Evolutionary conservation across 164 flowering plant species (phyloP), one percentile per base, ranked within the genome.

Genomic region (Chimonanthus praecox): DNA sequence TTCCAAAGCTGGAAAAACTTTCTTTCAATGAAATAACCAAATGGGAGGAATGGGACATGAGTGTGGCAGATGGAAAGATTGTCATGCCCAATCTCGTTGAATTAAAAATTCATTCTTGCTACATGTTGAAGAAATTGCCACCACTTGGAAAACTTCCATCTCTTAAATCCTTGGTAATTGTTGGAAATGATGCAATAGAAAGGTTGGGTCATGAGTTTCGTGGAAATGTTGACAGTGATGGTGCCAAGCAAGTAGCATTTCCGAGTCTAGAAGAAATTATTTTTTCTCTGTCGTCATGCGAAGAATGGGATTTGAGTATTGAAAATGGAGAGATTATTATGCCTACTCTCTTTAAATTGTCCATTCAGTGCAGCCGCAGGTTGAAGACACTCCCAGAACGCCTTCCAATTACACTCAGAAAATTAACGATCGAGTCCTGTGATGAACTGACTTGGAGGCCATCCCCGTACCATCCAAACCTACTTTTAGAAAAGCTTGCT

Each of bases 11-110:
- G 62, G 44, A 50, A 45, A 50, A 11, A 50, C 72, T 70, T 6
- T 0, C 0, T 48, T 49, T 70, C 63, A 0, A 0, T 0, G 13
- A 0, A 2, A 70, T 70, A 48, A 1, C 49, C 5, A 70, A 20
- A 3, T 70, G 60, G 72, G 72, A 70, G 45, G 63, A 70, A 50
- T 70, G 72, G 72, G 46, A 70, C 63, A 47, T 68, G 70, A 47
- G 8, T 47, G 6, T 47, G 45, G 70, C 47, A 5, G 70, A 68
- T 47, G 33, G 51, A 51, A 15, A 51, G 58, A 33, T 33, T 0
- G 70, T 47, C 6, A 68, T 68, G 70, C 70, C 70, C 6, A 47
- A 13, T 68, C 70, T 68, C 51, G 49, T 47, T 18, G 9, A n/a
- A 43, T 68, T 68, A n/a, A 0, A 0, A 2, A 33, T 68, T 68